A percentile compares a stretch with the other conserved stretches of the same genome.
Evolutionary conservation across 768 basidiomycete genomes (phyloP).

Genomic region (Lentinula detonsa): DNA sequence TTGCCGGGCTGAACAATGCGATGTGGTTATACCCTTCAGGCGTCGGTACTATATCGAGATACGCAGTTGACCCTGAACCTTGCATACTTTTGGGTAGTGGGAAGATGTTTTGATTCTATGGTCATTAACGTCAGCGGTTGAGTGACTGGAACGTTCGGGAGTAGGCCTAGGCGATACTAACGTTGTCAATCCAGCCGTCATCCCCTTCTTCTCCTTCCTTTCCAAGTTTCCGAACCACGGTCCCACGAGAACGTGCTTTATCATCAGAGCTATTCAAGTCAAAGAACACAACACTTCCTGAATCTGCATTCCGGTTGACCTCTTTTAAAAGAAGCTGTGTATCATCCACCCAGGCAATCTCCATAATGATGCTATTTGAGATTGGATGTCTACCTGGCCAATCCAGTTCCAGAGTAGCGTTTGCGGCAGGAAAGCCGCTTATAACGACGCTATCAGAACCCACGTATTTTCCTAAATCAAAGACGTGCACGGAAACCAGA

Average conservation of each 20-base stretch:
- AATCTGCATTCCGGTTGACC: slow-evolving; percentile 76
- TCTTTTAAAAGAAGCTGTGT: slow-evolving; percentile 76
- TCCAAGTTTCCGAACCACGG: slow-evolving; percentile 73
- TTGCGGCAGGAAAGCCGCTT: slow-evolving; percentile 24
- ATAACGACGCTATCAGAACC: slow-evolving; percentile 21
- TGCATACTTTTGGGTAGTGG: slow-evolving; percentile 44
- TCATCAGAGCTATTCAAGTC: slow-evolving; percentile 32
- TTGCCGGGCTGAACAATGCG: slow-evolving; percentile 81
- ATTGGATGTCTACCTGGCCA: slow-evolving; percentile 58
- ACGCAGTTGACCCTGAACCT: slow-evolving; percentile 47
- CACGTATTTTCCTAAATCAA: slow-evolving; percentile 59
- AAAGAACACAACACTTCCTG: slow-evolving; percentile 78
- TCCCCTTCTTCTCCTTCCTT: slow-evolving; percentile 83
- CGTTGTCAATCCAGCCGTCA: slow-evolving; percentile 91
- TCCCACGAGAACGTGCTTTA: slow-evolving; percentile 30
- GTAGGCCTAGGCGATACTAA: slow-evolving; percentile 26
- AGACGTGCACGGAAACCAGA: slow-evolving; percentile 74
- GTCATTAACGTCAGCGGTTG: slow-evolving; percentile 7
- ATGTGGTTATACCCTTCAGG: slow-evolving; percentile 86
- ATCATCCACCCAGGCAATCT: slow-evolving; percentile 86
- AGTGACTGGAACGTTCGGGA: background rate
- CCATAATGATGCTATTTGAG: slow-evolving; percentile 67
- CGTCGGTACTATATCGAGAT: slow-evolving; percentile 86
- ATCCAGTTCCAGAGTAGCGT: slow-evolving; percentile 49
- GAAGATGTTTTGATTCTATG: slow-evolving; percentile 57